Evolutionary conservation across 345 rosid species (phyloP), one percentile per base, ranked within the genome.

Genomic region (Clarkia xantiana): DNA sequence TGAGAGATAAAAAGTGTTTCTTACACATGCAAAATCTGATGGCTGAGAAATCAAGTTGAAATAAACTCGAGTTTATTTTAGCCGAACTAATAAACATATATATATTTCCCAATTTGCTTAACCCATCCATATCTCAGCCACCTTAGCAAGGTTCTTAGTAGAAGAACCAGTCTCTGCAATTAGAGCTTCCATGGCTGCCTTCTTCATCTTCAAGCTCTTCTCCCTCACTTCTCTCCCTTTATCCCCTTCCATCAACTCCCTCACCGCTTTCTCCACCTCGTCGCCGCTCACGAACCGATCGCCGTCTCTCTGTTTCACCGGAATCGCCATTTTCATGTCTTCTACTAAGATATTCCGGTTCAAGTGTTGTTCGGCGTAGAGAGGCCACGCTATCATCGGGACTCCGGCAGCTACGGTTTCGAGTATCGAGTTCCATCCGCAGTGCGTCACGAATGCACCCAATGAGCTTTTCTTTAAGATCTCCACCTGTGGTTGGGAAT

Each of bases 371-470:
- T 65, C 59, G 0, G 54, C 53, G n/a, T 45, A 54, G 14, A 45
- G 41, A 0, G 67, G 67, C 62, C 62, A 51, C 49, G 58, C 62
- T 17, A 52, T 12, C 54, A 63, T 52, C 9, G 67, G 61, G 49
- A 59, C 57, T n/a, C 57, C 50, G 0, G 54, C 61, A 11, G 14
- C 45, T 17, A 65, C 20, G 1, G 46, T 64, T 44, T 65, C 64
- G 18, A 57, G 40, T 11, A 19, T 14, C 22, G 61, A 65, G 60
- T 59, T 65, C 61, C 69, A 65, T 40, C 64, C 54, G 47, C 61
- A 54, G 50, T 54, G 69, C 40, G 61, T 65, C 59, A 65, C 63
- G 53, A 65, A 60, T 0, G 61, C 65, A 0, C 65, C 61, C 7
- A 59, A 45, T 14, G 55, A 51, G 8, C 19, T 53, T 17, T 59